A percentile compares a stretch with the other conserved stretches of the same genome.
Evolutionary conservation across 2,329 filamentous ascomycete species (phyloP).

Genomic region (Stagonosporopsis rhizophila): DNA sequence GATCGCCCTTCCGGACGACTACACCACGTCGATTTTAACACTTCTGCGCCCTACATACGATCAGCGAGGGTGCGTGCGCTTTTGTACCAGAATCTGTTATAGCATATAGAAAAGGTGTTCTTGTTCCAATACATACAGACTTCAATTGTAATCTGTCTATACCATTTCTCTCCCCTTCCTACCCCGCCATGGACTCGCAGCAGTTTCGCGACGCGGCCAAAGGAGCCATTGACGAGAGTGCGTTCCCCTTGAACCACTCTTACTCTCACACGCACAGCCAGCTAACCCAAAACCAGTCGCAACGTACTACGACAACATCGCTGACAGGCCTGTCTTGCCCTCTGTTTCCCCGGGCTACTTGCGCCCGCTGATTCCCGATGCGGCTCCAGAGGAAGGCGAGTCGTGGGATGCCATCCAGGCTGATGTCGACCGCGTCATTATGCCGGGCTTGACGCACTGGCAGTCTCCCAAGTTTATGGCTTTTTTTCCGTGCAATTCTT

Average conservation of each 20-base stretch:
- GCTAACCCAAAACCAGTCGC: slow-evolving; percentile 67
- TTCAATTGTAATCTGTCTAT: too few relatives aligned
- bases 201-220: slow-evolving; percentile 81
- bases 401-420: slow-evolving; percentile 79
- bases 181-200: slow-evolving; percentile 71
- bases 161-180: neutral
- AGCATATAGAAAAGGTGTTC: neutral
- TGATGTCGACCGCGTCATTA: slow-evolving; percentile 85
- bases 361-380: slow-evolving; percentile 74
- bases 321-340: slow-evolving; percentile 74
- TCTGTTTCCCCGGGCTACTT: slow-evolving; percentile 86
- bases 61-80: neutral
- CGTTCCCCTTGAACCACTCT: neutral
- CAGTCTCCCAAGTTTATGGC: slow-evolving; percentile 92
- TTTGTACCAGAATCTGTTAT: neutral
- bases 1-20: neutral
- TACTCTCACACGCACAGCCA: neutral
- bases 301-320: slow-evolving; percentile 80
- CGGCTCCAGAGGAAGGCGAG: slow-evolving; percentile 71
- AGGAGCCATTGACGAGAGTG: slow-evolving; percentile 82
- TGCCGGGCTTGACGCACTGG: slow-evolving; percentile 95
- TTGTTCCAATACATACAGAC: neutral
- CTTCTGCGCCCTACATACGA: slow-evolving; percentile 9
- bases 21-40: neutral
- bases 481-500: slow-evolving; percentile 85